Conservation (phyloP, 2,329 filamentous ascomycete genomes). For the Xylariaceae sp. region DNA sequence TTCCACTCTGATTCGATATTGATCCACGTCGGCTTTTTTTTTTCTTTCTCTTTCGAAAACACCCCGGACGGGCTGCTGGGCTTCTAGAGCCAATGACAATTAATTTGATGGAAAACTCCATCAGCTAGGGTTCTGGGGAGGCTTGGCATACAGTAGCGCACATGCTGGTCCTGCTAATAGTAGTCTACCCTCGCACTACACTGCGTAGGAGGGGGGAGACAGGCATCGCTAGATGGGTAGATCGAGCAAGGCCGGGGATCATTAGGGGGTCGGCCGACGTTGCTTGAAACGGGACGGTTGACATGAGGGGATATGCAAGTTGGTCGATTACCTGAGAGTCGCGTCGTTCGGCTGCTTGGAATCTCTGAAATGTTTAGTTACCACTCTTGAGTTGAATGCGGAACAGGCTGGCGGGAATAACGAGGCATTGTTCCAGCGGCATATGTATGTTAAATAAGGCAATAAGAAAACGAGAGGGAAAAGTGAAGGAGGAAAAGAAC, state of each 20-base stretch:
- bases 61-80: slow-evolving; percentile 8
- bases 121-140: slow-evolving; percentile 15
- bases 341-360: slow-evolving; percentile 4
- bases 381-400: not conserved
- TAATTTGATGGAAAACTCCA: slow-evolving; percentile 20
- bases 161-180: slow-evolving; percentile 9
- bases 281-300: slow-evolving; percentile 37
- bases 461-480: not conserved
- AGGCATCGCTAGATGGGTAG: slow-evolving; percentile 36
- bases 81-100: slow-evolving; percentile 22
- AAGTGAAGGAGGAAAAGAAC: not conserved
- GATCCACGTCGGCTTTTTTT: no score
- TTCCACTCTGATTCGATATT: slow-evolving; percentile 28
- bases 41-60: slow-evolving; percentile 5
- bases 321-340: not conserved
- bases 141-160: slow-evolving; percentile 14
- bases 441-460: not conserved
- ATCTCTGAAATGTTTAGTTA: slow-evolving; percentile 14
- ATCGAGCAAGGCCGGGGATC: slow-evolving; percentile 34
- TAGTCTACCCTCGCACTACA: no score
- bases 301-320: slow-evolving; percentile 11
- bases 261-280: slow-evolving; percentile 35
- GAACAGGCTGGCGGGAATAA: slow-evolving; percentile 9
- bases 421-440: not conserved
- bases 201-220: not conserved